A percentile compares a stretch with the other conserved stretches of the same genome.
These are phyloP conservation scores for Pythium monospermum DNA, from an alignment of 352 stramenopile genomes.

Conservation along the genomic window DNA sequence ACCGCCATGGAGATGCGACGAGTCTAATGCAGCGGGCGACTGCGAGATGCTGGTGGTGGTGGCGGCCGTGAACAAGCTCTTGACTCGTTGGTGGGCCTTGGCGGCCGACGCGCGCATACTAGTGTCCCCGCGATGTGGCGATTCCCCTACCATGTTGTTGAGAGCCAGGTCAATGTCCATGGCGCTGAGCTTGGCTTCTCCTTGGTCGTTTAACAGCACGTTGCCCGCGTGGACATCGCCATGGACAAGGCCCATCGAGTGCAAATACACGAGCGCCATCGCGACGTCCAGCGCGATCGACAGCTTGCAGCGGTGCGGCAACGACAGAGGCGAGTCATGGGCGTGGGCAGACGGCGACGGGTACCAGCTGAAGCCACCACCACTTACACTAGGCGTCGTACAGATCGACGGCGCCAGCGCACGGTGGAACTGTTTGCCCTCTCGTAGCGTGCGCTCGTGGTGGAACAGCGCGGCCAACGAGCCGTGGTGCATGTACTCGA, in stretches of 20 bases:
- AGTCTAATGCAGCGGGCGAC: constrained; percentile 21
- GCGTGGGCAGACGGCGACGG: too few relatives aligned
- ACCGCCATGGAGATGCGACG: constrained; percentile 7
- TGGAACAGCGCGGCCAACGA: constrained; percentile 59
- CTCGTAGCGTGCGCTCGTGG: constrained; percentile 43
- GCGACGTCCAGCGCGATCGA: constrained; percentile 74
- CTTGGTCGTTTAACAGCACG: constrained; percentile 67
- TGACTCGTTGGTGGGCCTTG: constrained; percentile 30
- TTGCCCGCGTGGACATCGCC: constrained; percentile 55
- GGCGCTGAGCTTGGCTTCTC: constrained; percentile 71
- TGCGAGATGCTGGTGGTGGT: constrained; percentile 27
- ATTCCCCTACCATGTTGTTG: constrained; percentile 19
- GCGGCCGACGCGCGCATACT: constrained; percentile 41
- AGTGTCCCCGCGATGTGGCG: constrained; percentile 9
- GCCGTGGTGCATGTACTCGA: constrained; percentile 71
- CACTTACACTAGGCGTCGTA: background rate
- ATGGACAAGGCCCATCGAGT: constrained; percentile 56
- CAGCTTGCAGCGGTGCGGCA: constrained; percentile 50
- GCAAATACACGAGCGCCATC: constrained; percentile 75
- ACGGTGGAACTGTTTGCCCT: constrained; percentile 45
- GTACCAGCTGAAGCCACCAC: constrained; percentile 21
- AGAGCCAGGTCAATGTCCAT: constrained; percentile 45
- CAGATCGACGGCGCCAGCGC: background rate
- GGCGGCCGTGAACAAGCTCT: constrained; percentile 24
- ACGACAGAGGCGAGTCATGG: constrained; percentile 18